phyloP scores from a whole-genome alignment of 1,139 yeast genomes.

The Lodderomyces margitis region DNA sequence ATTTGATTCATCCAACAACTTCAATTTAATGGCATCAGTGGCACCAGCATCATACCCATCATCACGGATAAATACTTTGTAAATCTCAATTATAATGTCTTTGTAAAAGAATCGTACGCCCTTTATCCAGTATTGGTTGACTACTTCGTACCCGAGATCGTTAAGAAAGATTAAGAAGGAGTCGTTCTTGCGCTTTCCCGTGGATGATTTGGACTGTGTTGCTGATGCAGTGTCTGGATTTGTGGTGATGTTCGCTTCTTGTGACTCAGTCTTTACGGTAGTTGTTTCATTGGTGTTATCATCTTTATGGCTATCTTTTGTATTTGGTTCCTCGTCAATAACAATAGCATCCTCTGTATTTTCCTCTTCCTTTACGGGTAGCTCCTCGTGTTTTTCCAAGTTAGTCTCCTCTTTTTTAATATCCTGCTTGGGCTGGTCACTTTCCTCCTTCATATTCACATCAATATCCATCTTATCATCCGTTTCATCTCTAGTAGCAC shows the following conservation, averaged over 20 bases:
- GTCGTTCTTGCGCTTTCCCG: constrained; percentile 22
- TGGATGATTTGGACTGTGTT: constrained; percentile 6
- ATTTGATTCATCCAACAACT: constrained; percentile 53
- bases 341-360: not conserved
- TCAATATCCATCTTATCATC: constrained; percentile 28
- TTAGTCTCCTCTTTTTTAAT: constrained; percentile 5
- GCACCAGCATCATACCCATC: constrained; percentile 22
- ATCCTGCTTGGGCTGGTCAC: constrained; percentile 6
- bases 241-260: not conserved
- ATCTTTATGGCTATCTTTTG: constrained; percentile 1
- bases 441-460: constrained; percentile 1
- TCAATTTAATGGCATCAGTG: constrained; percentile 27
- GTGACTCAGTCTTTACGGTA: not conserved
- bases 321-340: not conserved
- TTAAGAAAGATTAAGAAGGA: constrained; percentile 50
- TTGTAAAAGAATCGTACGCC: constrained; percentile 68
- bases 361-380: constrained; percentile 5
- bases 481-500: constrained; percentile 5
- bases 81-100: constrained; percentile 60
- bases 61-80: constrained; percentile 47
- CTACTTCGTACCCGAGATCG: constrained; percentile 69
- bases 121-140: constrained; percentile 63
- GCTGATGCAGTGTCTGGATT: not conserved
- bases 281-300: constrained; percentile 2
- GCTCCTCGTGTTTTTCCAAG: not conserved